Conservation (phyloP, 2,329 filamentous ascomycete species). For the Xylaria sp. region DNA sequence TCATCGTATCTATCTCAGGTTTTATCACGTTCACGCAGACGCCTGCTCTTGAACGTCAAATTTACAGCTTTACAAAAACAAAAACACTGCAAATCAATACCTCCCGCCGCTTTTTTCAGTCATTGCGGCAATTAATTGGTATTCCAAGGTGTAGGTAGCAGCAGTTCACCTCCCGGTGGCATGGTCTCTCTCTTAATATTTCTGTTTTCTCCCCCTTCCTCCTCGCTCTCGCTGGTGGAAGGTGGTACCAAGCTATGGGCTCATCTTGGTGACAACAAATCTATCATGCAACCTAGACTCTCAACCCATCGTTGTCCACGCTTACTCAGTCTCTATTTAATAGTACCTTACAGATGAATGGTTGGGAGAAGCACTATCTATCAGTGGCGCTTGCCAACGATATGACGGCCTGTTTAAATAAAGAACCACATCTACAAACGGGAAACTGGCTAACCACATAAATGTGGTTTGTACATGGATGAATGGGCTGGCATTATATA, state of each 20-base stretch:
- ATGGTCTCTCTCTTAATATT: conserved; percentile 8
- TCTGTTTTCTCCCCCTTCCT: background rate
- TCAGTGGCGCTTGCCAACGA: conserved; percentile 34
- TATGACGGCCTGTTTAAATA: conserved; percentile 44
- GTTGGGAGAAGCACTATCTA: conserved; percentile 6
- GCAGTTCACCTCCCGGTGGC: conserved; percentile 13
- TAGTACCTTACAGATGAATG: conserved; percentile 23
- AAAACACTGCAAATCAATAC: conserved; percentile 8
- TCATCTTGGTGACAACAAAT: conserved; percentile 14
- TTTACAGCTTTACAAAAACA: conserved; percentile 22
- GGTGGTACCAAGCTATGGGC: background rate
- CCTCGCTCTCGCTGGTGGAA: conserved; percentile 4
- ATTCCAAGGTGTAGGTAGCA: conserved; percentile 33
- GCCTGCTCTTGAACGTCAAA: conserved; percentile 2
- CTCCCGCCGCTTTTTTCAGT: conserved; percentile 19
- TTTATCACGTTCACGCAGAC: conserved; percentile 16
- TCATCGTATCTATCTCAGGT: conserved; percentile 19
- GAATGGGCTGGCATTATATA: conserved; percentile 34
- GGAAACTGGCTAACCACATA: conserved; percentile 35
- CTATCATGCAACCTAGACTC: conserved; percentile 8
- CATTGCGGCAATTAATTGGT: conserved; percentile 9
- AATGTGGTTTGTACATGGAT: conserved; percentile 37
- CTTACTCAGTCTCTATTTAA: conserved; percentile 28
- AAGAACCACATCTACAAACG: conserved; percentile 35
- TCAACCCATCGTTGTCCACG: conserved; percentile 12